These are phyloP conservation scores for Solanum clarkiae DNA, from an alignment of 257 asterid species.

Conservation along the genomic window DNA sequence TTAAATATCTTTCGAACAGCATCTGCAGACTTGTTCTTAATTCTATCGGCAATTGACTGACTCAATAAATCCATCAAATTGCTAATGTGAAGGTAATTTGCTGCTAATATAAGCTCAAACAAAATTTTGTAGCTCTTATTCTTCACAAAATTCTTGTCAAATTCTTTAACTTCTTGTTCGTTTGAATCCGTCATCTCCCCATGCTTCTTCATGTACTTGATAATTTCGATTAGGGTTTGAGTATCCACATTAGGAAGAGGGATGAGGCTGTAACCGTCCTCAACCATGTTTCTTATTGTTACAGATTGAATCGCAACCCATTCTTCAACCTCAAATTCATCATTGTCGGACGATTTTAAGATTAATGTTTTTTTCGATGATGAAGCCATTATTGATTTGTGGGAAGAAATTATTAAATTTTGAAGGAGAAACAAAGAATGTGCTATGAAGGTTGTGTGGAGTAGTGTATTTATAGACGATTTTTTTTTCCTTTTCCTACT, in stretches of 20 bases:
- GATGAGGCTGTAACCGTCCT: background rate
- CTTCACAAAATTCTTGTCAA: too few relatives aligned
- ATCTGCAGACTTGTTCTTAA: background rate
- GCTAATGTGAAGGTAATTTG: background rate
- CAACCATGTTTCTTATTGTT: slow-evolving; percentile 1
- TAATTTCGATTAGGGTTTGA: background rate
- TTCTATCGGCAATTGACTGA: background rate
- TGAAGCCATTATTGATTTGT: too few relatives aligned
- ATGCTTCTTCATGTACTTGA: background rate
- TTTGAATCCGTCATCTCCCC: background rate
- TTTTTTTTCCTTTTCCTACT: too few relatives aligned
- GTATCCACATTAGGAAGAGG: slow-evolving; percentile 1
- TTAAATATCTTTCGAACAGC: background rate
- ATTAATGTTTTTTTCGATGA: background rate
- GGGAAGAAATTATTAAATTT: too few relatives aligned
- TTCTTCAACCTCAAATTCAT: background rate
- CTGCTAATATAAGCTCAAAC: background rate
- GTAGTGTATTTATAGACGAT: too few relatives aligned
- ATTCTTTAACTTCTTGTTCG: too few relatives aligned
- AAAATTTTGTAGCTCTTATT: too few relatives aligned
- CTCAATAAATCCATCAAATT: background rate
- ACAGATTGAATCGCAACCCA: background rate
- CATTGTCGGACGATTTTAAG: background rate
- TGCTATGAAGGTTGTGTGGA: too few relatives aligned
- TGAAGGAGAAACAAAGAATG: too few relatives aligned